phyloP scores from a whole-genome alignment of 176 grass and related monocot species.

The Zoysia pacifica region DNA sequence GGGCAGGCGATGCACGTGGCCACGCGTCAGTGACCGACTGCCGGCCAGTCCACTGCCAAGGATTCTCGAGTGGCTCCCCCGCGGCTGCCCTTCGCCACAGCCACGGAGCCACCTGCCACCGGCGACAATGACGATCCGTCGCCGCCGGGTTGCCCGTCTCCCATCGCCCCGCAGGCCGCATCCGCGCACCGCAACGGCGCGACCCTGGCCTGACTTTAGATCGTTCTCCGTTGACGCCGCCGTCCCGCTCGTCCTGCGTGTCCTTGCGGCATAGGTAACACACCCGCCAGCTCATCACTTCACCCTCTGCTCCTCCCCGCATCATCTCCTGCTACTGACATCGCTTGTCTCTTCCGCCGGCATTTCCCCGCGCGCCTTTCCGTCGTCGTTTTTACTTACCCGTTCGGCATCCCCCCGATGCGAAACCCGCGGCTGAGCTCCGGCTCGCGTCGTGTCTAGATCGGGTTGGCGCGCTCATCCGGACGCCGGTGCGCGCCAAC shows the following conservation, averaged over 20 bases:
- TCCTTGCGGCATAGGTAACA: constrained; percentile 21
- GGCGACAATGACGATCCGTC: not conserved
- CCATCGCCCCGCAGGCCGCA: not conserved
- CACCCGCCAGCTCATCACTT: not conserved
- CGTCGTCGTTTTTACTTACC: not conserved
- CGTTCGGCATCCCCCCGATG: constrained; percentile 35
- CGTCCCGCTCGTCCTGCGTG: not conserved
- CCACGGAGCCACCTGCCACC: not conserved
- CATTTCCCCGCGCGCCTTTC: constrained; percentile 1
- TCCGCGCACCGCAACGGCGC: not conserved
- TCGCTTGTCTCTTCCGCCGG: constrained; percentile 17
- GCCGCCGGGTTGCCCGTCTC: not conserved
- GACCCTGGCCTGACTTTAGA: not conserved
- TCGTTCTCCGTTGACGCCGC: not conserved
- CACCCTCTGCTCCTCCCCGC: not conserved
- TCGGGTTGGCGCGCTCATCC: constrained; percentile 41
- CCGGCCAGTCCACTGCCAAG: no score
- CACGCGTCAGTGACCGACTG: no score
- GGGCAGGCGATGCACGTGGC: not conserved
- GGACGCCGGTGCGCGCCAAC: not conserved
- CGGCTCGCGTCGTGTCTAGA: constrained; percentile 32
- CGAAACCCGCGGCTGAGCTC: constrained; percentile 34
- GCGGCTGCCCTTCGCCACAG: not conserved
- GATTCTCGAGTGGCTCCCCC: not conserved
- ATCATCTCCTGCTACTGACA: not conserved